Evolutionary conservation across 2,329 filamentous ascomycete genomes (phyloP), one percentile per base, ranked within the genome.

Genomic region (Paraconiothyrium sp.): DNA sequence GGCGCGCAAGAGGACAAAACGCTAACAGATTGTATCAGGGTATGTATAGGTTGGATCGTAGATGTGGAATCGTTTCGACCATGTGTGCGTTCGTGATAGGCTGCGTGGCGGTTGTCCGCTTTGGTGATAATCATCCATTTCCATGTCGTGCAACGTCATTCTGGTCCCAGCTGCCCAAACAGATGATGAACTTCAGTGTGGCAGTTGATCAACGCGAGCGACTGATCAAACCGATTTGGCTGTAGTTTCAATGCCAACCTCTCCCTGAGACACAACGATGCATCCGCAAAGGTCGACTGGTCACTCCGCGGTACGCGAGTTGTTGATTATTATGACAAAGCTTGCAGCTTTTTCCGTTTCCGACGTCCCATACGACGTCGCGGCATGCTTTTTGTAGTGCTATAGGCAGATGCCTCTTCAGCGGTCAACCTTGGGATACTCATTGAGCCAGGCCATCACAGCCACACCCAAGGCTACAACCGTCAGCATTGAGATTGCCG

Each of bases 361-460:
- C 32, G 27, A 47, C 39, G 34, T 39, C 39, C 11, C 30, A 11
- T 30, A 20, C 32, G 41, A 27, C 54, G 43, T 16, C n/a, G 41
- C 41, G 43, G 30, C 54, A 47, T 56, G 41, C n/a, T 56, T 47
- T 30, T 47, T 47, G 43, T 37, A 37, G 30, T 13, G 11, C 46
- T 16, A 20, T 10, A 56, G 47, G 47, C 35, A 35, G 35, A 16
- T 22, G 46, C 32, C 16, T 50, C 24, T 65, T 82, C 80, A 83
- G 65, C 80, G 75, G 59, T 83, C 81, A 16, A 78, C 74, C 62
- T 81, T 81, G 37, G 80, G 79, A 72, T 81, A 82, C 49, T 79
- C 77, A 59, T 80, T 80, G 46, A 80, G 70, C 68, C 74, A 79
- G 34, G 76, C 73, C 78, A 80, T 80, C 55, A 80, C 73, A 50